Conservation (phyloP, 768 basidiomycete species). For the Lactifluus subvellereus region DNA sequence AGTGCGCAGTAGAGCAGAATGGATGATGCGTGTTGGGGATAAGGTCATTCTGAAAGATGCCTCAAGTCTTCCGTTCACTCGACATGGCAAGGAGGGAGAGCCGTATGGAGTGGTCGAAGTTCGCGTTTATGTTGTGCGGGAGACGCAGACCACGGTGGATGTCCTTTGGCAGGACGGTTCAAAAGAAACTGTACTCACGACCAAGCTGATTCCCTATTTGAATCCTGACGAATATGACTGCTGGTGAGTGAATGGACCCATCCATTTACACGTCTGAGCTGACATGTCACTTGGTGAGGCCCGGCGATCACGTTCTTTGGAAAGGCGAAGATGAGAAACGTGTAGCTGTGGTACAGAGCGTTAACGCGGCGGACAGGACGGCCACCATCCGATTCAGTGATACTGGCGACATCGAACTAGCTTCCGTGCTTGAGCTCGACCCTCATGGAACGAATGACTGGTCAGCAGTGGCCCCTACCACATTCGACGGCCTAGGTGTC, state of each 20-base stretch:
- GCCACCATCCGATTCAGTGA: conserved; percentile 58
- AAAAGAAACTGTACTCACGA: conserved; percentile 53
- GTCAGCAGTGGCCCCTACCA: conserved; percentile 37
- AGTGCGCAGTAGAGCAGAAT: conserved; percentile 52
- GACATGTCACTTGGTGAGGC: conserved; percentile 44
- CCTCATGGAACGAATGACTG: conserved; percentile 65
- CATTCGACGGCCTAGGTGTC: conserved; percentile 66
- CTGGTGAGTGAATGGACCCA: conserved; percentile 46
- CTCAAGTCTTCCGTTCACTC: conserved; percentile 46
- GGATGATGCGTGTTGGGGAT: conserved; percentile 68
- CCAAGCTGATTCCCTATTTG: conserved; percentile 70
- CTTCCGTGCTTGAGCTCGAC: conserved; percentile 84
- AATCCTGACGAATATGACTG: conserved; percentile 91
- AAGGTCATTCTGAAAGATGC: conserved; percentile 55
- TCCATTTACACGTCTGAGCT: not conserved
- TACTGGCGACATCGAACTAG: conserved; percentile 51
- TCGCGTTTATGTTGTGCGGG: conserved; percentile 55
- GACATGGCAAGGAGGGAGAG: conserved; percentile 52
- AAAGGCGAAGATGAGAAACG: conserved; percentile 63
- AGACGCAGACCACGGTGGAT: conserved; percentile 62
- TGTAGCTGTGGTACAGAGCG: conserved; percentile 71
- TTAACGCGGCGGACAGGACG: conserved; percentile 65
- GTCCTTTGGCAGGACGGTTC: conserved; percentile 88
- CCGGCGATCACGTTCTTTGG: conserved; percentile 87
- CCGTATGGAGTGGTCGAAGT: conserved; percentile 44